These are phyloP conservation scores for Fusarium setosum DNA, from an alignment of 2,329 filamentous ascomycete species.

Conservation along the genomic window DNA sequence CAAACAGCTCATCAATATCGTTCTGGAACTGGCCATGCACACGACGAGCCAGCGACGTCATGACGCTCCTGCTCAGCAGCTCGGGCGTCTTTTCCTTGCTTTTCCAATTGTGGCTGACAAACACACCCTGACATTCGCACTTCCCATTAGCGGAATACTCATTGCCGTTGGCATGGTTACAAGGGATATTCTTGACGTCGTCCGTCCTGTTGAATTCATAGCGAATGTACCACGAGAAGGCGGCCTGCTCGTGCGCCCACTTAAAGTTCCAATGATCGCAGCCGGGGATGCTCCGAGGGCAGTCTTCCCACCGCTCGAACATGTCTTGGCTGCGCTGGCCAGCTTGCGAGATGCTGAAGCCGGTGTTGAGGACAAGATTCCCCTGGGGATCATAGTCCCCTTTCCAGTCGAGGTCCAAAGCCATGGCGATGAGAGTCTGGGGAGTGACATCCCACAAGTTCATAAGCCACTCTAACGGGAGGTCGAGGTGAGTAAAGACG, in stretches of 20 bases:
- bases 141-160: constrained; percentile 30
- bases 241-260: constrained; percentile 45
- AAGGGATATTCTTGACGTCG: constrained; percentile 35
- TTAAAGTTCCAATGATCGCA: constrained; percentile 37
- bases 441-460: constrained; percentile 57
- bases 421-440: constrained; percentile 56
- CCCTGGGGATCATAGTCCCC: constrained; percentile 50
- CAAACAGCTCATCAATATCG: background rate
- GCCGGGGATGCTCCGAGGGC: constrained; percentile 1
- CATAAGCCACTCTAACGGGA: constrained; percentile 60
- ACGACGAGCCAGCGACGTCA: constrained; percentile 14
- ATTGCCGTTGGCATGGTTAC: constrained; percentile 41
- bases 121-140: constrained; percentile 37
- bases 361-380: constrained; percentile 33
- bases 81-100: constrained; percentile 14
- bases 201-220: constrained; percentile 39
- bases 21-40: constrained; percentile 17
- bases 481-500: constrained; percentile 53
- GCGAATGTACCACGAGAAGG: constrained; percentile 40
- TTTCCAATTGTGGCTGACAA: constrained; percentile 39
- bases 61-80: constrained; percentile 16
- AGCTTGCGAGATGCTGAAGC: constrained; percentile 37
- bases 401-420: constrained; percentile 53
- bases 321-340: constrained; percentile 36
- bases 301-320: constrained; percentile 5